Base-by-base conservation (phyloP, 371 early-diverging fungal genomes). In the Ordospora colligata region DNA sequence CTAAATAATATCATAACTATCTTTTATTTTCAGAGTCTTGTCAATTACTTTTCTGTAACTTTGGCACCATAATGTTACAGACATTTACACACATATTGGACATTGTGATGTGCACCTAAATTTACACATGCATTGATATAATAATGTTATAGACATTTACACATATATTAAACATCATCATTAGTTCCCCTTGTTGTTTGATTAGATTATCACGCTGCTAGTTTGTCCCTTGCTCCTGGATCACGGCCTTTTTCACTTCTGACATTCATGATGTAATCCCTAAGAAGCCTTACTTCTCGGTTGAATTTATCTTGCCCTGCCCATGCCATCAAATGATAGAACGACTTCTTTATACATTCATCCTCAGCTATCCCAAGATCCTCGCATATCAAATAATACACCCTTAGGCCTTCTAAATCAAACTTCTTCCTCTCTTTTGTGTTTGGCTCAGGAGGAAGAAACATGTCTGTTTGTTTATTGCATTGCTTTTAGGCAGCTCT, bases 311-410 rank as follows among this genome's bases (percentile, higher is more conserved):
- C 49, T 12, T 77, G 76, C 6, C 80, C 80, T 25, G 69, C 77
- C 58, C 68, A 69, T 22, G 68, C 67, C 50, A 72, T 75, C 17
- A 80, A 50, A 46, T 65, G 47, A n/a, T 67, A 47, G 53, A 80
- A 80, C 1, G 77, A 73, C 25, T 67, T 68, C 54, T 77, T 65
- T 25, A 80, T 54, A 19, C 67, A 42, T 45, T 72, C 69, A 1
- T 78, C 74, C 43, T 81, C 64, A 11, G 72, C 52, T 47, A 81
- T 69, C 17, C 66, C 69, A 17, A 78, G 42, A 6, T 75, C 68
- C 47, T 79, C 76, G 64, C 82, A 81, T 25, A 75, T 32, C 43
- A 74, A 51, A 44, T 76, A 81, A 64, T 71, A 74, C 37, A 76
- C 47, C 32, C 70, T 67, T 12, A 81, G 62, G 19, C 54, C 47